Evolutionary conservation across 2,329 filamentous ascomycete species (phyloP), one percentile per base, ranked within the genome.

Genomic region (Calycina herbarum): DNA sequence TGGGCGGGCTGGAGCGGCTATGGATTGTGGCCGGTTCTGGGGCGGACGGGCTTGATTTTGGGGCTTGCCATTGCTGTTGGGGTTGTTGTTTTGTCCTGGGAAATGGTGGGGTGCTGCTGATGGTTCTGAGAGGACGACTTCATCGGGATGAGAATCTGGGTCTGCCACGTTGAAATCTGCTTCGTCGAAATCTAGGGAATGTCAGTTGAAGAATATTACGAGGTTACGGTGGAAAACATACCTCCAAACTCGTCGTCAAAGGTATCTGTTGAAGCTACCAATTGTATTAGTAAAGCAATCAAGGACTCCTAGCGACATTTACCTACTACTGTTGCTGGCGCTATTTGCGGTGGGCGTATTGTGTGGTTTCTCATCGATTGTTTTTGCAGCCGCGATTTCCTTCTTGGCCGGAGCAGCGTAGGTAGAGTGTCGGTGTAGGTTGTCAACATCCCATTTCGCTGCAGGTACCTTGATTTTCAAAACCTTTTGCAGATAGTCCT

Each of bases 401-500:
- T 72, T 71, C 56, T 74, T 73, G n/a, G 66, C 57, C 1, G 67
- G 65, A 4, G 68, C 66, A 24, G 66, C 61, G 71, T 71, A 96
- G 75, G 94, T 91, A 0, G 86, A 80, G 77, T 97, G 94, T 48
- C 94, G 86, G 78, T 97, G 89, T 45, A 98, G 82, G 51, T 89
- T 89, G n/a, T 85, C 84, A 68, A 91, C 87, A 71, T 94, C 88
- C 79, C 93, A 97, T 77, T 86, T 93, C 35, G 87, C 85, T 4
- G 92, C 91, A 64, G 85, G 83, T 17, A 89, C 86, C 82, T 96
- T 98, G 74, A 99, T 83, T 79, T 93, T 96, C 61, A 89, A 91
- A n/a, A 98, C 91, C 76, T 93, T 94, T 62, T 88, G 85, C 64
- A 99, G 82, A 76, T 97, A 99, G 67, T 94, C 89, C 78, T 97